Evolutionary conservation across 1,284 basidiomycete species (phyloP).

Genomic region (Macrocystidia cucumis): DNA sequence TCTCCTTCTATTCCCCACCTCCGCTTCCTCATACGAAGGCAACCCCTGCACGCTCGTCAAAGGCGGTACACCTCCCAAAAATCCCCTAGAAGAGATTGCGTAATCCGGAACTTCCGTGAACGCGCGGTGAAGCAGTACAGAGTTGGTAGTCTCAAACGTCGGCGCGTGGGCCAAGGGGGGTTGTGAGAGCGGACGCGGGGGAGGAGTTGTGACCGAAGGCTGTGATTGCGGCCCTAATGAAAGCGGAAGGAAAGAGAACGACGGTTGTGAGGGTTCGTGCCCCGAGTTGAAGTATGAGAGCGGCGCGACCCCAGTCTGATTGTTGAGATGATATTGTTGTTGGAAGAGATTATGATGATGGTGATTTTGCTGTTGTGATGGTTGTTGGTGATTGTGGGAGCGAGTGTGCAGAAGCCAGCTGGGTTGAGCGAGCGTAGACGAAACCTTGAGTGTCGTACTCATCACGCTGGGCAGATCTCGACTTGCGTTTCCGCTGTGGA

Average conservation of each 20-base stretch:
- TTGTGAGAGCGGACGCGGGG: constrained; percentile 1
- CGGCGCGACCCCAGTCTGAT: too few relatives aligned
- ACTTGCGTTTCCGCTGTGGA: constrained; percentile 43
- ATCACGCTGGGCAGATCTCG: constrained; percentile 46
- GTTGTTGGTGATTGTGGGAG: constrained; percentile 5
- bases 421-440: constrained; percentile 34
- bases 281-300: too few relatives aligned
- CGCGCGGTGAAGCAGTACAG: constrained; percentile 43
- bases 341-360: too few relatives aligned
- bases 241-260: constrained; percentile 7
- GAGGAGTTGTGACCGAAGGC: too few relatives aligned
- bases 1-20: too few relatives aligned
- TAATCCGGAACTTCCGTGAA: constrained; percentile 82
- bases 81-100: constrained; percentile 70
- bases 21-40: constrained; percentile 73
- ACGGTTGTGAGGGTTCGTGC: neutral
- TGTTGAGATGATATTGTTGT: too few relatives aligned
- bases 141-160: constrained; percentile 10
- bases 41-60: constrained; percentile 65
- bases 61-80: constrained; percentile 83
- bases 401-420: constrained; percentile 13
- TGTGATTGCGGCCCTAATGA: constrained; percentile 13
- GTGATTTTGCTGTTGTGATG: constrained; percentile 2
- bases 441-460: constrained; percentile 57
- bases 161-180: constrained; percentile 5